Evolutionary conservation across 2,329 filamentous ascomycete genomes (phyloP).

Genomic region (Microthyrium microscopicum): DNA sequence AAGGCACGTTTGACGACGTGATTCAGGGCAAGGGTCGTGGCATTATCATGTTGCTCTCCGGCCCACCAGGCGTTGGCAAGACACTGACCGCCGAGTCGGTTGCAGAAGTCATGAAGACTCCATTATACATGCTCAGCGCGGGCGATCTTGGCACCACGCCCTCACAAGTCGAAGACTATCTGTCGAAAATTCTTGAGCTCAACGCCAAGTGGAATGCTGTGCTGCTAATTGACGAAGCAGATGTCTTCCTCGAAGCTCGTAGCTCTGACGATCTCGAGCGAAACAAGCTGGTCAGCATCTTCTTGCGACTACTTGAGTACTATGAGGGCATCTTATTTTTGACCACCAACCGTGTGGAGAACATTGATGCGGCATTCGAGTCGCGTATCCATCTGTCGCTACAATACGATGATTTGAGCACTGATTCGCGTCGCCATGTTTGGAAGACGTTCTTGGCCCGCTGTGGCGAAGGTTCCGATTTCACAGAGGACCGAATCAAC

Average conservation of each 20-base stretch:
- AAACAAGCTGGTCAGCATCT: conserved; percentile 14
- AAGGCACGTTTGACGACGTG: conserved; percentile 28
- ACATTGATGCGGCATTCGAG: conserved; percentile 16
- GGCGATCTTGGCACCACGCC: conserved; percentile 33
- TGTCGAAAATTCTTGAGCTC: conserved; percentile 31
- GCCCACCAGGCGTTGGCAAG: conserved; percentile 37
- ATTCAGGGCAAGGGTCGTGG: conserved; percentile 36
- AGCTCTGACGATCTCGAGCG: conserved; percentile 8
- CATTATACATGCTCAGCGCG: conserved; percentile 32
- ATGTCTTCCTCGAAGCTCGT: conserved; percentile 14
- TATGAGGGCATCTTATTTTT: conserved; percentile 17
- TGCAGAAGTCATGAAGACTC: conserved; percentile 33
- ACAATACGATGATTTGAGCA: conserved; percentile 12
- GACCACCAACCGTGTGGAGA: conserved; percentile 17
- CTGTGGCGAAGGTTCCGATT: not conserved
- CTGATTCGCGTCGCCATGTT: conserved; percentile 9
- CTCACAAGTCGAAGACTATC: conserved; percentile 24
- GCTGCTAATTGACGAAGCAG: conserved; percentile 11
- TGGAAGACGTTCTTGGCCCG: conserved; percentile 9
- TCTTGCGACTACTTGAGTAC: conserved; percentile 12
- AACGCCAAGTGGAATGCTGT: conserved; percentile 17
- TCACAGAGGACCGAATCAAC: conserved; percentile 8
- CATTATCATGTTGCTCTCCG: conserved; percentile 33
- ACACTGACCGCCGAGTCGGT: conserved; percentile 34
- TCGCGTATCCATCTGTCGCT: conserved; percentile 15